phyloP scores from a whole-genome alignment of 2,329 filamentous ascomycete genomes.

The Lasiodiplodia sp. region DNA sequence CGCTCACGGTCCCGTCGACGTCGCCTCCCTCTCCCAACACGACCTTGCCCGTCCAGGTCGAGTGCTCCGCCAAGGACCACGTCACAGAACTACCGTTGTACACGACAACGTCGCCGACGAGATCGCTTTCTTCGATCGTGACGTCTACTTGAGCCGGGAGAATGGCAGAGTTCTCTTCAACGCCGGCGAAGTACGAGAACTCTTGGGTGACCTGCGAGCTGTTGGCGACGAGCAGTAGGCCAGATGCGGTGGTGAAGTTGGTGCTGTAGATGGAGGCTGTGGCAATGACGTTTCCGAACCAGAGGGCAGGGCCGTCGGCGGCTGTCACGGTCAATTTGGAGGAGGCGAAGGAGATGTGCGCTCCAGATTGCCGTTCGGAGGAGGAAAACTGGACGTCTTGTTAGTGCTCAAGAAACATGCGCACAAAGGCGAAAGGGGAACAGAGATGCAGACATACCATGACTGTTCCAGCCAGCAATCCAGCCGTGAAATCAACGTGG shows the following conservation, averaged over 20 bases:
- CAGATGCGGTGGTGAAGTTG: constrained; percentile 34
- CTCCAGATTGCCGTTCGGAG: constrained; percentile 31
- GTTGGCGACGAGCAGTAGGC: constrained; percentile 39
- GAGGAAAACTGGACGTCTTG: constrained; percentile 32
- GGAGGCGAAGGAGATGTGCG: constrained; percentile 35
- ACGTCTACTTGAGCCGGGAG: constrained; percentile 39
- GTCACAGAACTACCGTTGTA: constrained; percentile 40
- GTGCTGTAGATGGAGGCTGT: constrained; percentile 31
- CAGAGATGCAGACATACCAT: constrained; percentile 9
- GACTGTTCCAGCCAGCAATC: constrained; percentile 40
- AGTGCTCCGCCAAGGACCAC: neutral
- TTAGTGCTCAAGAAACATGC: no score
- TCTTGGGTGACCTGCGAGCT: constrained; percentile 43
- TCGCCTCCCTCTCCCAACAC: neutral
- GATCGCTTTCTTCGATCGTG: constrained; percentile 36
- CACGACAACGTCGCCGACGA: constrained; percentile 43
- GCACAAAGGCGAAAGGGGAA: neutral
- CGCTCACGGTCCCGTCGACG: neutral
- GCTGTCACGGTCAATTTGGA: constrained; percentile 33
- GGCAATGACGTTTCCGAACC: constrained; percentile 44
- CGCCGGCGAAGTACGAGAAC: constrained; percentile 44
- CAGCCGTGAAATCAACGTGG: constrained; percentile 36
- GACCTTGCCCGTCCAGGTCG: constrained; percentile 15
- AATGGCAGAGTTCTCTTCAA: constrained; percentile 38
- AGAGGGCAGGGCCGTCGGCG: constrained; percentile 36